Evolutionary conservation across 2,329 filamentous ascomycete species (phyloP).

Genomic region (Ophiognomonia clavigignenti-juglandacearum): DNA sequence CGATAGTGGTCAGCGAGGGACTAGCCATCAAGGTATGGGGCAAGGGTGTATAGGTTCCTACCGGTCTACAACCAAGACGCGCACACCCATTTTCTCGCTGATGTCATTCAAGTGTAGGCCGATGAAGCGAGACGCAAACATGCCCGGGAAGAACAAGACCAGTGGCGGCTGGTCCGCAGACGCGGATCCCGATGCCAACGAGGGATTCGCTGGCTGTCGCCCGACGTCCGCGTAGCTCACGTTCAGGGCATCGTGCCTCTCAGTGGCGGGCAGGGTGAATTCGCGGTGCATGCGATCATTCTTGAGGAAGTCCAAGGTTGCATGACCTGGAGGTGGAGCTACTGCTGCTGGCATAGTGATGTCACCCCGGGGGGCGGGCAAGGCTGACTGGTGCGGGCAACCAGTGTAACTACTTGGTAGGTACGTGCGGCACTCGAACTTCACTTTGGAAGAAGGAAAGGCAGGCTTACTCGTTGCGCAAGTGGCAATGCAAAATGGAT

Average conservation of each 20-base stretch:
- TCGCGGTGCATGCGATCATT: constrained; percentile 14
- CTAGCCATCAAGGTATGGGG: not conserved
- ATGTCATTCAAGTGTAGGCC: constrained; percentile 10
- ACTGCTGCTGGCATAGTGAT: too few relatives aligned
- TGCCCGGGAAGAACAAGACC: constrained; percentile 15
- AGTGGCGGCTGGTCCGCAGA: not conserved
- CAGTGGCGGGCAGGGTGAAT: constrained; percentile 15
- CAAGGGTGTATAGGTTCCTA: constrained; percentile 4
- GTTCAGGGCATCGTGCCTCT: constrained; percentile 16
- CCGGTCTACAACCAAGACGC: constrained; percentile 13
- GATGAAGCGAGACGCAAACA: constrained; percentile 20
- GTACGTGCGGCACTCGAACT: too few relatives aligned
- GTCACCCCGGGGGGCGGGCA: too few relatives aligned
- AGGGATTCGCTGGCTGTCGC: not conserved
- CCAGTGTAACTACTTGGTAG: too few relatives aligned
- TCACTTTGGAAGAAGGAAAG: too few relatives aligned
- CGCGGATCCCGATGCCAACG: not conserved
- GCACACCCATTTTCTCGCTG: constrained; percentile 13
- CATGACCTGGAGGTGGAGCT: too few relatives aligned
- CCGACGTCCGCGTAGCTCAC: constrained; percentile 15
- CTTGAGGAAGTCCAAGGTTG: not conserved
- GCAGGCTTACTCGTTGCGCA: too few relatives aligned
- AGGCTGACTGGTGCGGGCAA: too few relatives aligned
- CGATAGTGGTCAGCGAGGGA: not conserved
- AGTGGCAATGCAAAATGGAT: too few relatives aligned